A percentile compares a stretch with the other conserved stretches of the same genome.
Evolutionary conservation across 225 moss, liverwort and hornwort genomes (phyloP).

Genomic region (Pleurozium schreberi): DNA sequence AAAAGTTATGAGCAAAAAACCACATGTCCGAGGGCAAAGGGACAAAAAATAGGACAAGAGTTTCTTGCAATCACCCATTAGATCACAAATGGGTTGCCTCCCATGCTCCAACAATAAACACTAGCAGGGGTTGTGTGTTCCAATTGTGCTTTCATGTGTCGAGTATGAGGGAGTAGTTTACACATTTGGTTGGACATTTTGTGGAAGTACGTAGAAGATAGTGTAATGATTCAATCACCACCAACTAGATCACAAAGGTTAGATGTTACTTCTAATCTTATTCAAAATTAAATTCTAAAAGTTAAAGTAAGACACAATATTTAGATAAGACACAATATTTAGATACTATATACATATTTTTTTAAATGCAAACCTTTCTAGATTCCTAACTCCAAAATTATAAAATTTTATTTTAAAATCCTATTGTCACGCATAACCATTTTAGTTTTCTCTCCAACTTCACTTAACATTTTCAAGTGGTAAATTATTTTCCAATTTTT

Average conservation of each 20-base stretch:
- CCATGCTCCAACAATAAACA: accelerated
- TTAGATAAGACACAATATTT: not conserved
- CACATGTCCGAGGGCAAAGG: too few species aligned
- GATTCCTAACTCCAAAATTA: not conserved
- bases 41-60: too few species aligned
- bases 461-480: accelerated
- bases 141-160: too few species aligned
- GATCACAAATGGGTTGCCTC: too few species aligned
- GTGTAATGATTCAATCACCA: not conserved
- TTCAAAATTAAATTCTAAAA: not conserved
- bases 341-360: not conserved
- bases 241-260: accelerated
- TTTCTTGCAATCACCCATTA: too few species aligned
- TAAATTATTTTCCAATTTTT: not conserved
- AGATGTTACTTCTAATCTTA: not conserved
- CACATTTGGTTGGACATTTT: not conserved
- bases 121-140: accelerated
- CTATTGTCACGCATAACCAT: not conserved
- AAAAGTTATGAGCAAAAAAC: too few species aligned
- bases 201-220: not conserved
- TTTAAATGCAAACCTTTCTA: too few species aligned
- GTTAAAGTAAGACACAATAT: not conserved
- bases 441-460: not conserved
- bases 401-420: not conserved
- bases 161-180: too few species aligned